Conservation (phyloP, 257 asterid species). For the Oldenlandia corymbosa region DNA sequence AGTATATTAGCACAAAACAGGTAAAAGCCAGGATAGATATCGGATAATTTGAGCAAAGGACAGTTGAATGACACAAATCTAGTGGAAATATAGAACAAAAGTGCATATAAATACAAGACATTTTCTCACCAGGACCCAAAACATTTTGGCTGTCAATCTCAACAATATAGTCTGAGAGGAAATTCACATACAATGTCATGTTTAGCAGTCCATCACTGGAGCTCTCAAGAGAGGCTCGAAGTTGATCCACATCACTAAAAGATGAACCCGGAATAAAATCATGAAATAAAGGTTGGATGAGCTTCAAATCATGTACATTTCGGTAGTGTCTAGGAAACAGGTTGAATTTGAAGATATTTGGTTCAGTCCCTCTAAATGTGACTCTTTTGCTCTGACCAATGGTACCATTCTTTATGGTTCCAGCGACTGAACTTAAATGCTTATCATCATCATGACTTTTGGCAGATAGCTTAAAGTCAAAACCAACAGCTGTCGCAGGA, state of each 20-base stretch:
- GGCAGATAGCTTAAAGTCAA: constrained; percentile 84
- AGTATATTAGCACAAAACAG: not conserved
- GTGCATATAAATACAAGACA: constrained; percentile 9
- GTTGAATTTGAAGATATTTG: constrained; percentile 81
- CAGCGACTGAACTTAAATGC: constrained; percentile 83
- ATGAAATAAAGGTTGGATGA: constrained; percentile 88
- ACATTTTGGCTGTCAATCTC: constrained; percentile 71
- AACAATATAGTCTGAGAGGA: constrained; percentile 74
- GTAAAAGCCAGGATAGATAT: not conserved
- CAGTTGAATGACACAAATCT: no score
- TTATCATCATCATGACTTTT: constrained; percentile 44
- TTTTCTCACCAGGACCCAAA: constrained; percentile 82
- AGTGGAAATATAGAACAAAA: not conserved
- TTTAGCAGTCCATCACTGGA: constrained; percentile 68
- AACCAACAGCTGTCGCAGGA: constrained; percentile 93
- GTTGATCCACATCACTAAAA: constrained; percentile 50
- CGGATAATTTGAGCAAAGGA: not conserved
- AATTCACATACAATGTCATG: constrained; percentile 67
- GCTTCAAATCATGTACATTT: constrained; percentile 60
- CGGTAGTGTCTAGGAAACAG: constrained; percentile 72
- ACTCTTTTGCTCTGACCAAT: constrained; percentile 41
- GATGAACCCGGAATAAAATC: constrained; percentile 89
- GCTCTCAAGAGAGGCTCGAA: constrained; percentile 62
- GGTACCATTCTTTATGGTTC: constrained; percentile 54
- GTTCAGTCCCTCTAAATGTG: constrained; percentile 66